A percentile compares a stretch with the other conserved stretches of the same genome.
phyloP scores from a whole-genome alignment of 2,329 filamentous ascomycete species.

The Cordyceps pruinosa region DNA sequence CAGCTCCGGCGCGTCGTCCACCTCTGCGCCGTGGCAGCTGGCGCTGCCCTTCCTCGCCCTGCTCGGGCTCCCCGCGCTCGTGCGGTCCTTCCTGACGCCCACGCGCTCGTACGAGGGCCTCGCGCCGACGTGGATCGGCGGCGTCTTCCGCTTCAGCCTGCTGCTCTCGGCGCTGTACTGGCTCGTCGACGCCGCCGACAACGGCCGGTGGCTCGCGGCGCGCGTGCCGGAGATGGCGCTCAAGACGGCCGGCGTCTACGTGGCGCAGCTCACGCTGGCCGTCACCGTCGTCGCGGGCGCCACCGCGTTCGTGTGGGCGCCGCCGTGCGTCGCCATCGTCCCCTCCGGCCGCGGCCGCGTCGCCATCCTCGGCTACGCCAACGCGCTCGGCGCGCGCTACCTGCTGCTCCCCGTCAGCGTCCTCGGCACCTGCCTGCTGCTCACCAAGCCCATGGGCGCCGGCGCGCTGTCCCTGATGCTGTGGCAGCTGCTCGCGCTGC shows the following conservation, averaged over 20 bases:
- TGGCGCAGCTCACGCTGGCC: conserved; percentile 75
- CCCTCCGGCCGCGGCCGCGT: conserved; percentile 51
- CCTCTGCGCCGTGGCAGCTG: conserved; percentile 86
- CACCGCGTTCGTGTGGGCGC: conserved; percentile 77
- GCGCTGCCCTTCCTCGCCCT: conserved; percentile 70
- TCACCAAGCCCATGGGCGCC: conserved; percentile 92
- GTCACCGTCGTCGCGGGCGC: conserved; percentile 78
- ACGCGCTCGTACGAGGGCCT: conserved; percentile 84
- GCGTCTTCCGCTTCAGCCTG: conserved; percentile 69
- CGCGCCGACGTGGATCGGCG: conserved; percentile 76
- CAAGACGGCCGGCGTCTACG: conserved; percentile 66
- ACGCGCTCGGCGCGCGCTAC: conserved; percentile 87
- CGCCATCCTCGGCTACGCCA: conserved; percentile 83
- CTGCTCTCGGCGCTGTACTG: conserved; percentile 76
- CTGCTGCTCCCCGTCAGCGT: conserved; percentile 77
- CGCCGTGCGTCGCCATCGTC: conserved; percentile 73
- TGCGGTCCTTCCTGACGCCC: conserved; percentile 73
- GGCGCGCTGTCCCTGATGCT: conserved; percentile 75
- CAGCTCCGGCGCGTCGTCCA: conserved; percentile 82
- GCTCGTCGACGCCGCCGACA: conserved; percentile 83
- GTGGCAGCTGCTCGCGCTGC: conserved; percentile 81
- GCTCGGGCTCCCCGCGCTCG: conserved; percentile 62
- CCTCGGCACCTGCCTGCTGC: conserved; percentile 65
- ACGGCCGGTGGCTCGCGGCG: conserved; percentile 67
- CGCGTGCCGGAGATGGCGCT: conserved; percentile 50